Evolutionary conservation across 2,329 filamentous ascomycete species (phyloP).

Genomic region (Cladosporium sp.): DNA sequence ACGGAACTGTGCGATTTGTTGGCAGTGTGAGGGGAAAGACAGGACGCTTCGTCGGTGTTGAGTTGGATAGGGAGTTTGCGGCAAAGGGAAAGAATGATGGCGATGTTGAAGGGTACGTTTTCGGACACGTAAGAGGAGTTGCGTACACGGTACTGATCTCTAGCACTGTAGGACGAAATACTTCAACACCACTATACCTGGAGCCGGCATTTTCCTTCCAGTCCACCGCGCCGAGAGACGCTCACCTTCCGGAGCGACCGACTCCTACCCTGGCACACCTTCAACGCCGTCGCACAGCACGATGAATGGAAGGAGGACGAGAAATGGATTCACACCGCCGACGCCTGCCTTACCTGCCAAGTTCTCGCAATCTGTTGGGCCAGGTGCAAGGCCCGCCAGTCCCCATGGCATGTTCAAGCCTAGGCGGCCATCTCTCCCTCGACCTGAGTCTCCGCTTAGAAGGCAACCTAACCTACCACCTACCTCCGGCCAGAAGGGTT

Average conservation of each 20-base stretch:
- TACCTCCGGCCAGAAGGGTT: constrained; percentile 57
- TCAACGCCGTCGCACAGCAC: constrained; percentile 63
- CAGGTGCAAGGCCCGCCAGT: constrained; percentile 66
- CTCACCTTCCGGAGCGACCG: constrained; percentile 56
- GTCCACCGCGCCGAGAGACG: constrained; percentile 75
- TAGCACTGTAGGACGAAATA: constrained; percentile 51
- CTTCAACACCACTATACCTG: constrained; percentile 74
- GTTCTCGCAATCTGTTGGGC: constrained; percentile 86
- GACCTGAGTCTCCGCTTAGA: constrained; percentile 78
- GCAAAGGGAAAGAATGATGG: constrained; percentile 89
- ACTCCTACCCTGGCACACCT: constrained; percentile 64
- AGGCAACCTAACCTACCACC: constrained; percentile 60
- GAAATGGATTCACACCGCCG: constrained; percentile 55
- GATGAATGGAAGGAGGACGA: constrained; percentile 38
- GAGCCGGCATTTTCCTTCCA: constrained; percentile 91
- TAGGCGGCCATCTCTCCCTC: constrained; percentile 74
- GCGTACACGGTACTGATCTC: not conserved
- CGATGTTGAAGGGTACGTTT: constrained; percentile 83
- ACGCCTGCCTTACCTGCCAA: constrained; percentile 54
- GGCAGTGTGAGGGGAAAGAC: constrained; percentile 85
- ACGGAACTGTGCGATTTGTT: constrained; percentile 84
- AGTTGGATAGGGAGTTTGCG: constrained; percentile 79
- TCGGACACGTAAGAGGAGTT: not conserved
- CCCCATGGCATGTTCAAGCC: constrained; percentile 63
- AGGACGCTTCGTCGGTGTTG: constrained; percentile 88